phyloP scores from a whole-genome alignment of 371 early-diverging fungal genomes.

The Thermomucor indicae-seudaticae region DNA sequence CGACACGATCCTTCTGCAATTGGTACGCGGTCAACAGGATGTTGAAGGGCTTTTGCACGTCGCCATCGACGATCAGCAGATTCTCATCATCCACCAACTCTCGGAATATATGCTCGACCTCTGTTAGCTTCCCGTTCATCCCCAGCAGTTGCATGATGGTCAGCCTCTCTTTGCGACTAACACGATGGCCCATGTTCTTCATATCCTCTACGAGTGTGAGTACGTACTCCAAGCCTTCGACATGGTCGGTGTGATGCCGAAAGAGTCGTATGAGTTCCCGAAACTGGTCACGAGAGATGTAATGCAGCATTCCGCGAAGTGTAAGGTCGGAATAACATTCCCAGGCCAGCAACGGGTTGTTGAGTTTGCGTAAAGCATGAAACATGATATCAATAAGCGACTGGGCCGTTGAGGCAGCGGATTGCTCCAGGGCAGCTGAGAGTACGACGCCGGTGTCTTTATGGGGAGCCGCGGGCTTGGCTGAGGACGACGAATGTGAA shows the following conservation, averaged over 20 bases:
- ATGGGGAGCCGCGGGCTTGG: background rate
- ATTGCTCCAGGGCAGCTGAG: constrained; percentile 38
- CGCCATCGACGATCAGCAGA: constrained; percentile 8
- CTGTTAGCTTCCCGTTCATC: constrained; percentile 29
- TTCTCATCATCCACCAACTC: constrained; percentile 14
- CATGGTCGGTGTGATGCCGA: constrained; percentile 5
- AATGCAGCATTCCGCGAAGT: constrained; percentile 20
- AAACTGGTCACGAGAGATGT: constrained; percentile 32
- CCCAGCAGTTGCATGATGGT: constrained; percentile 33
- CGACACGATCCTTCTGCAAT: constrained; percentile 16
- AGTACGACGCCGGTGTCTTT: constrained; percentile 3
- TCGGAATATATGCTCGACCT: constrained; percentile 34
- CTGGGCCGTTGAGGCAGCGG: constrained; percentile 29
- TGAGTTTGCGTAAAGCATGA: constrained; percentile 10
- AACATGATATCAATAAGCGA: constrained; percentile 25
- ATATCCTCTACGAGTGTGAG: constrained; percentile 37
- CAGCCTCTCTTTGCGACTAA: constrained; percentile 32
- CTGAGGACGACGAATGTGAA: no score
- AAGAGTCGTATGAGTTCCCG: constrained; percentile 24
- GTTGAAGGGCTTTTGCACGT: constrained; percentile 29
- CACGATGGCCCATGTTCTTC: constrained; percentile 25
- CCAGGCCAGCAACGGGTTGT: constrained; percentile 35
- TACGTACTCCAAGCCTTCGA: constrained; percentile 21
- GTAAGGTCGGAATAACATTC: constrained; percentile 40
- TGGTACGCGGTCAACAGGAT: constrained; percentile 29